Evolutionary conservation across 176 grass and related monocot genomes (phyloP).

Genomic region (Bromus sterilis): DNA sequence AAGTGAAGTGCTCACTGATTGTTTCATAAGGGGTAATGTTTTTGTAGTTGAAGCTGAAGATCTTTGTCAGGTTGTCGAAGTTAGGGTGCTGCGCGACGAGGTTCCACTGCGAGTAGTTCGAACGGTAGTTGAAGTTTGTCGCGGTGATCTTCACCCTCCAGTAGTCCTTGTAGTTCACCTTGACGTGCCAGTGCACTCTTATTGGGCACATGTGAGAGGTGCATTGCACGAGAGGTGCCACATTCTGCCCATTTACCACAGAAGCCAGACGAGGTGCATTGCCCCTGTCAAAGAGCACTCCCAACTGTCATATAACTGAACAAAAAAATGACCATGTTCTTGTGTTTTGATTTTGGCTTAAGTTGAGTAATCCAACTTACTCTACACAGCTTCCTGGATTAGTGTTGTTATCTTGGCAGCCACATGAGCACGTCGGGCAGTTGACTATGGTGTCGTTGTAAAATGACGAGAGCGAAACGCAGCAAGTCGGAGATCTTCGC

Average conservation of each 20-base stretch:
- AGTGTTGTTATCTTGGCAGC: constrained; percentile 64
- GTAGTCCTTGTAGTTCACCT: constrained; percentile 74
- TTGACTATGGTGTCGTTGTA: constrained; percentile 75
- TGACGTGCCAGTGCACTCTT: constrained; percentile 91
- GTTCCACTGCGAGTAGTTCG: constrained; percentile 90
- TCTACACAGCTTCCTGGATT: constrained; percentile 60
- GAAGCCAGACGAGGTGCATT: constrained; percentile 61
- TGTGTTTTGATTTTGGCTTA: background rate
- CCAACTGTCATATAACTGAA: constrained; percentile 19
- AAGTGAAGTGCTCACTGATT: constrained; percentile 47
- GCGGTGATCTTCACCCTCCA: constrained; percentile 76
- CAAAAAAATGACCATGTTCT: background rate
- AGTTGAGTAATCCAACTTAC: constrained; percentile 32
- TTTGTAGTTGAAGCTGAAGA: constrained; percentile 80
- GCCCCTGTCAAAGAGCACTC: constrained; percentile 33
- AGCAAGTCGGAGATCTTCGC: constrained; percentile 60
- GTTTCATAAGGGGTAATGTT: constrained; percentile 48
- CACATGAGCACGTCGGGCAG: constrained; percentile 71
- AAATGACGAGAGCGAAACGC: constrained; percentile 74
- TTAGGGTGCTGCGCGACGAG: constrained; percentile 73
- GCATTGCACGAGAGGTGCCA: constrained; percentile 59
- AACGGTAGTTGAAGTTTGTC: constrained; percentile 74
- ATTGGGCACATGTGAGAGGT: constrained; percentile 91
- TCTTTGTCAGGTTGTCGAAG: constrained; percentile 66
- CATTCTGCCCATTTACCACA: constrained; percentile 31